Evolutionary conservation across 768 basidiomycete genomes (phyloP).

Genomic region (Mrakia blollopis): DNA sequence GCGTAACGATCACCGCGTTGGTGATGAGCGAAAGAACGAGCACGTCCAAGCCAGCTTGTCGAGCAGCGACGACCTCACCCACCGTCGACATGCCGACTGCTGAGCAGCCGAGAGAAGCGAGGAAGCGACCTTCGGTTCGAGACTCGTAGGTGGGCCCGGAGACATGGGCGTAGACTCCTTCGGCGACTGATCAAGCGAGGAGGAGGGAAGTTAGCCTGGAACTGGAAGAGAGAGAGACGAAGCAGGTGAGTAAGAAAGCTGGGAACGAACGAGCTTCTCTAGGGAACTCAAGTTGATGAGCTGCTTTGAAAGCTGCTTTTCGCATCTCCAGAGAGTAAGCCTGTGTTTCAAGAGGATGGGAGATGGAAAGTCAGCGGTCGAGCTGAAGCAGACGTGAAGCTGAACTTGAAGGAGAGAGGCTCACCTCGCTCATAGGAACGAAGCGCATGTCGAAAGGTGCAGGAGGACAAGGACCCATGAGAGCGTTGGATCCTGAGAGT

Average conservation of each 20-base stretch:
- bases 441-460: conserved; percentile 61
- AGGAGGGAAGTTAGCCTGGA: background rate
- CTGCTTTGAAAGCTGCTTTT: conserved; percentile 66
- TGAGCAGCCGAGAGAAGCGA: conserved; percentile 69
- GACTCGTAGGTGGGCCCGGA: conserved; percentile 87
- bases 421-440: conserved; percentile 64
- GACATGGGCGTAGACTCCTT: conserved; percentile 87
- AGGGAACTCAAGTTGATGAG: conserved; percentile 57
- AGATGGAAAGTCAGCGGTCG: too few relatives aligned
- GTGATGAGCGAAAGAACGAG: conserved; percentile 79
- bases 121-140: conserved; percentile 74
- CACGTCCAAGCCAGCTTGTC: conserved; percentile 62
- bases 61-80: conserved; percentile 72
- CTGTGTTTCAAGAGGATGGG: too few relatives aligned
- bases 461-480: conserved; percentile 65
- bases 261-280: conserved; percentile 46
- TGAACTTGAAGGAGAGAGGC: too few relatives aligned
- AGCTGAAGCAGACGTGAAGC: too few relatives aligned
- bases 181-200: conserved; percentile 48
- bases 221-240: background rate
- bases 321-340: conserved; percentile 71
- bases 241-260: background rate
- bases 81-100: conserved; percentile 95
- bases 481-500: conserved; percentile 57
- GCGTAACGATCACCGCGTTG: conserved; percentile 72